Base-by-base conservation (phyloP, 768 basidiomycete species). In the Trametes meyenii region DNA sequence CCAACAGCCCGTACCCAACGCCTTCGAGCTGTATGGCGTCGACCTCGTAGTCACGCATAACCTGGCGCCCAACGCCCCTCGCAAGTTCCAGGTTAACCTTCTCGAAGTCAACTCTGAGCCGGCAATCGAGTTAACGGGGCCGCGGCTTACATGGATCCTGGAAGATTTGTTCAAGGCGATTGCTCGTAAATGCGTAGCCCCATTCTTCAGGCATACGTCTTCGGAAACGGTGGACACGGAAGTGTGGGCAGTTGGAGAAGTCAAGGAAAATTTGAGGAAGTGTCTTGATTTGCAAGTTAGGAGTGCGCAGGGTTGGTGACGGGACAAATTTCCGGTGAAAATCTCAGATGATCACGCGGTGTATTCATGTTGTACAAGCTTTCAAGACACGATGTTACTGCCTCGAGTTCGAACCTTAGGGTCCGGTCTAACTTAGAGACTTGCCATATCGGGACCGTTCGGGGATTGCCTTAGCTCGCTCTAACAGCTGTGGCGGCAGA, bases 31-130 rank as follows among this genome's bases (percentile, higher is more conserved):
- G 16, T 98, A 88, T 69, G 97, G 97, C 0, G 83, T 91, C n/a
- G 97, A 99, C 73, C 90, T 99, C 61, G 78, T 98, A 14, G 82
- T 98, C 60, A 81, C 81, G 54, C 83, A 83, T 19, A 39, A 55
- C 14, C 65, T 69, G 0, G 54, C 74, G 5, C 58, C 61, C 17
- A 56, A 72, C 1, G 60, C 60, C 5, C n/a, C 48, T 0, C 67
- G 64, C 23, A 61, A 61, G 8, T 82, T 85, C 57, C 80, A 84
- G 62, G 86, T 93, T 16, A 86, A 88, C 57, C 77, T 98, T 1
- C 80, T 98, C 33, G 97, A 98, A 74, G 81, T 96, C 69, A 99
- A 99, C 71, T 87, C 96, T 6, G 95, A 96, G 65, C 96, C 97
- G 1, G 97, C 97, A 45, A 96, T 98, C 60, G 92, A 95, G 69